Conservation (phyloP, 345 rosid species). For the Nephelium lappaceum region DNA sequence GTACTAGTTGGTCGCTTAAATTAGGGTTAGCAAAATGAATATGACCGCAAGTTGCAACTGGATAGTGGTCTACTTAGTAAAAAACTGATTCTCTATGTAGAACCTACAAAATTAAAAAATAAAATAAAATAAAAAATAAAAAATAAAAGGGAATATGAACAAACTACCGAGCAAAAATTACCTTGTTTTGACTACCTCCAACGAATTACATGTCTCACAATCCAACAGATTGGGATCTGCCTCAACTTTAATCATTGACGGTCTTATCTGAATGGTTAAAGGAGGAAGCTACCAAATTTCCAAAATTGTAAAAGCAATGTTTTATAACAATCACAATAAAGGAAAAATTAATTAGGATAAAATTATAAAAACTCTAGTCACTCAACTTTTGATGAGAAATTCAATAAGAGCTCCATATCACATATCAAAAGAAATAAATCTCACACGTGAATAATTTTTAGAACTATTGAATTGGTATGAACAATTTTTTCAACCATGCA, state of each 20-base stretch:
- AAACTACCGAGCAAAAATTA: slow-evolving; percentile 23
- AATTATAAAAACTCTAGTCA: not conserved
- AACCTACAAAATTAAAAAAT: not conserved
- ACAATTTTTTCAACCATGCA: not conserved
- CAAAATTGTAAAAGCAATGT: not conserved
- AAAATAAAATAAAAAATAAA: no score
- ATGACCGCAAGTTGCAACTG: not conserved
- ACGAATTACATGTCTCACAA: slow-evolving; percentile 36
- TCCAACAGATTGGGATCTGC: slow-evolving; percentile 34
- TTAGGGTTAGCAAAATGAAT: not conserved
- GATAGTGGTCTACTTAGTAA: not conserved
- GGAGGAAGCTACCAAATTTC: slow-evolving; percentile 43
- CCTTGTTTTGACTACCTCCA: slow-evolving; percentile 80
- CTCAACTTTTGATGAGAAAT: not conserved
- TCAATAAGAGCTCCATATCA: not conserved
- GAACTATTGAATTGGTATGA: not conserved
- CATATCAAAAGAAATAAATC: not conserved
- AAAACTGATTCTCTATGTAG: not conserved
- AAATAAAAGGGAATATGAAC: not conserved
- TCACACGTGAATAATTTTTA: not conserved
- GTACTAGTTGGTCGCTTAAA: not conserved
- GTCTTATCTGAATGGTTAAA: slow-evolving; percentile 55
- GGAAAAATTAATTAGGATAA: not conserved
- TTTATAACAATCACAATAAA: not conserved
- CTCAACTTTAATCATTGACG: slow-evolving; percentile 71